Conservation (phyloP, 192 early-diverging fungal species). For the Pilobolus umbonatus region DNA sequence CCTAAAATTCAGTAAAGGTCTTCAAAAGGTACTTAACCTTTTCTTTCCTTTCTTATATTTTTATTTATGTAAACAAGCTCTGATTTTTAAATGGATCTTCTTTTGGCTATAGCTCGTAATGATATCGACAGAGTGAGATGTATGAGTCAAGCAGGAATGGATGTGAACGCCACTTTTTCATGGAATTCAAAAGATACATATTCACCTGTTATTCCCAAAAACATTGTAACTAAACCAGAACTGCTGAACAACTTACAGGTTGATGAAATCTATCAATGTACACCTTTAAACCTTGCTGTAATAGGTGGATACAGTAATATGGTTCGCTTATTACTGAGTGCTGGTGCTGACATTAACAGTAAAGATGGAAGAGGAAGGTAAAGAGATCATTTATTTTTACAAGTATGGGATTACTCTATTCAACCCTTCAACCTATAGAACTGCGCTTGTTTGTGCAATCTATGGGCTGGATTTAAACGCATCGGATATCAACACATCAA, state of each 20-base stretch:
- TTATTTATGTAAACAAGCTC: no score
- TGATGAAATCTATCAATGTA: conserved; percentile 42
- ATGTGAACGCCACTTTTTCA: conserved; percentile 40
- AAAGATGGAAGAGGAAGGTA: conserved; percentile 64
- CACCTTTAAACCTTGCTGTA: conserved; percentile 55
- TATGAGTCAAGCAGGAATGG: conserved; percentile 36
- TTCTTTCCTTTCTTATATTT: not conserved
- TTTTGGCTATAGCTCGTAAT: conserved; percentile 37
- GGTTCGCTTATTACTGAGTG: conserved; percentile 48
- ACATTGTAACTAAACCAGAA: conserved; percentile 27
- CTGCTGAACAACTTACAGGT: conserved; percentile 25
- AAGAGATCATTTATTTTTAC: not conserved
- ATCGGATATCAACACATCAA: conserved; percentile 47
- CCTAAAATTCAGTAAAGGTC: not conserved
- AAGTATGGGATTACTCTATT: not conserved
- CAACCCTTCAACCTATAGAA: conserved; percentile 32
- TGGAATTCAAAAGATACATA: conserved; percentile 40
- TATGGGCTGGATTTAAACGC: conserved; percentile 54
- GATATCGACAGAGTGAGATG: conserved; percentile 32
- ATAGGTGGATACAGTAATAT: conserved; percentile 53
- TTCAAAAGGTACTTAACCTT: no score
- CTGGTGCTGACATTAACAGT: conserved; percentile 50
- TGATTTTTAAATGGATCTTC: conserved; percentile 35
- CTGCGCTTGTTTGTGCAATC: conserved; percentile 56
- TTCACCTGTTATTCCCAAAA: conserved; percentile 33